Evolutionary conservation across 1,284 basidiomycete genomes (phyloP), one percentile per base, ranked within the genome.

Genomic region (Takashimella koratensis): DNA sequence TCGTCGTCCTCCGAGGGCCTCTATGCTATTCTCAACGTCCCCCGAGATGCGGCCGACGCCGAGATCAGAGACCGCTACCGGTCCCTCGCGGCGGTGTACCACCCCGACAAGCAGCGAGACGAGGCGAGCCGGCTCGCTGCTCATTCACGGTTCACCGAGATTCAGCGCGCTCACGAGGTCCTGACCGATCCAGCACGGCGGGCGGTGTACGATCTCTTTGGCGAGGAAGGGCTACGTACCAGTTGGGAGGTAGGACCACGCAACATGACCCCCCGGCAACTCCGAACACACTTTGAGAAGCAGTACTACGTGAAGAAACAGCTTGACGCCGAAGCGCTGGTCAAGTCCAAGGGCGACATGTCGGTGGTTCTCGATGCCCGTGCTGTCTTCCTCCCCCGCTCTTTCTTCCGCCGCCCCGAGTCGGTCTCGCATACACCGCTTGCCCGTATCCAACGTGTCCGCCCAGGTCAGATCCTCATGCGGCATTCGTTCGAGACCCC

Each of bases 21-120:
- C 6, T 74, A 74, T 49, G 66, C 68, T 19, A 47, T 76, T 1
- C 67, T 76, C 13, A 76, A 76, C 51, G 49, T 76, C 10, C 56
- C 66, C 11, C 58, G 60, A 25, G 59, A 62, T 21, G 73, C 75
- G 2, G 61, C 64, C 8, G 52, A 62, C 6, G 57, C 63, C 5
- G 68, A 71, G 46, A 73, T 76, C 43, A 53, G 68, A 41, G 73
- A 74, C 40, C 47, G 65, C 11, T 76, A 76, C 53, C 63, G 75
- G 24, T 52, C 64, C 8, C 57, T 76, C 0, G 75, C 73, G 42
- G 68, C 78, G 0, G 68, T 76, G 1, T 76, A 78, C 43, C 80
- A 81, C 57, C 81, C 81, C 1, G 81, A 82, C 66, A 78, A 80
- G 53, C 80, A 82, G 54, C 69, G 73, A 62, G 50, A 76, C 67